Base-by-base conservation (phyloP, 768 basidiomycete genomes). In the Termitomyces sp. region DNA sequence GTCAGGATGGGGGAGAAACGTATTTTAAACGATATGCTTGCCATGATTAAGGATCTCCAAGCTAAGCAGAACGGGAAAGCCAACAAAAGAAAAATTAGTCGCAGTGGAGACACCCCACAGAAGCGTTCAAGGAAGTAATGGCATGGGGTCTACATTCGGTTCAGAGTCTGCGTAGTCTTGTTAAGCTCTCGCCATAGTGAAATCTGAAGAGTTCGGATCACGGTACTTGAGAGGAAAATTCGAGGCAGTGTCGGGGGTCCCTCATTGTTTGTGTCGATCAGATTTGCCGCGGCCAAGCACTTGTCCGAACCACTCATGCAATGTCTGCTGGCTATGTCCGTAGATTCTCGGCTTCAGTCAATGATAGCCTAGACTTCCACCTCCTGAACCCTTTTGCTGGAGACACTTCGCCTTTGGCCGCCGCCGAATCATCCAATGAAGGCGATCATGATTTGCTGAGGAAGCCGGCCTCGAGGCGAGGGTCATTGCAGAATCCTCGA, bases 1-100 rank as follows among this genome's bases (percentile, higher is more conserved):
- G 90, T 94, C 12, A 79, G 93, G 37, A 67, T 91, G 10, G 89
- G 90, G 4, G 93, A 95, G 73, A 93, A 93, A 71, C 71, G 79
- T 23, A 84, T 94, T 12, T 64, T 94, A 53, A 54, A 62, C 8
- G 65, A 61, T 8, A 55, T 61, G n/a, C 52, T 72, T 31, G 54
- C 61, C 15, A 68, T 65, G 49, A 33, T 73, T 28, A 51, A 60
- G 19, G 55, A 45, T 14, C 38, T 59, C 1, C 57, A 54, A 23
- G 46, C 28, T 19, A 52, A 53, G 26, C 53, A 48, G 26, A 53
- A 38, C 14, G 37, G 56, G 17, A 54, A 54, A 37, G 51, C 26
- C 26, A 59, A 47, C 31, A 58, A 60, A 41, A 66, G 61, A 49
- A 61, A 59, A 58, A 41, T 54, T 6, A 53, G 43, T 43, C 42